A percentile compares a stretch with the other conserved stretches of the same genome.
phyloP scores from a whole-genome alignment of 2,329 filamentous ascomycete genomes.

The Aspergillus sp. region DNA sequence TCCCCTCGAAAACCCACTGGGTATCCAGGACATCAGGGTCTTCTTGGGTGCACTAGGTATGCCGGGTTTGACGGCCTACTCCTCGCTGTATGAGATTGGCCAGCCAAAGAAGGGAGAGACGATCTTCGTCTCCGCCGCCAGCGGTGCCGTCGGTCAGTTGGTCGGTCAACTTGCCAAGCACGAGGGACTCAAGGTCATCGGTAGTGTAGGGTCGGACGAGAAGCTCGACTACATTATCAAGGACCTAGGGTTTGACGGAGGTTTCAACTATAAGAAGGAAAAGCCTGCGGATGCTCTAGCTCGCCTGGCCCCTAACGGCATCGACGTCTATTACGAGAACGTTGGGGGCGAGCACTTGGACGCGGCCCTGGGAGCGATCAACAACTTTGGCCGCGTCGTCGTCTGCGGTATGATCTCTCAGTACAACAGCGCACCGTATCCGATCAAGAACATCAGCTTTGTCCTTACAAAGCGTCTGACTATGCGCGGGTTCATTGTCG shows the following conservation, averaged over 20 bases:
- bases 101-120: conserved; percentile 75
- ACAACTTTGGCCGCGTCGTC: conserved; percentile 65
- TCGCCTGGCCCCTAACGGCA: conserved; percentile 70
- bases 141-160: conserved; percentile 77
- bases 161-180: conserved; percentile 83
- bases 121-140: conserved; percentile 78
- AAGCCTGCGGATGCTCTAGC: conserved; percentile 65
- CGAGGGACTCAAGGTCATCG: conserved; percentile 75
- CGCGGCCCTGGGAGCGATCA: conserved; percentile 65
- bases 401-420: conserved; percentile 69
- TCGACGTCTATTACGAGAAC: conserved; percentile 84
- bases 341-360: conserved; percentile 74
- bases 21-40: conserved; percentile 50
- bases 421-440: conserved; percentile 72
- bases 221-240: conserved; percentile 75
- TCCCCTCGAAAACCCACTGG: conserved; percentile 65
- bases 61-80: conserved; percentile 75
- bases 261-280: conserved; percentile 89
- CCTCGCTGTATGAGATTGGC: conserved; percentile 72
- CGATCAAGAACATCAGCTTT: conserved; percentile 64
- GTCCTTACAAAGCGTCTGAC: conserved; percentile 66
- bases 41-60: conserved; percentile 78
- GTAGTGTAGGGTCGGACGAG: conserved; percentile 74
- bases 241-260: conserved; percentile 69
- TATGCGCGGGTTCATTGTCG: conserved; percentile 75